Evolutionary conservation across 768 basidiomycete species (phyloP).

Genomic region (Russula virescens): DNA sequence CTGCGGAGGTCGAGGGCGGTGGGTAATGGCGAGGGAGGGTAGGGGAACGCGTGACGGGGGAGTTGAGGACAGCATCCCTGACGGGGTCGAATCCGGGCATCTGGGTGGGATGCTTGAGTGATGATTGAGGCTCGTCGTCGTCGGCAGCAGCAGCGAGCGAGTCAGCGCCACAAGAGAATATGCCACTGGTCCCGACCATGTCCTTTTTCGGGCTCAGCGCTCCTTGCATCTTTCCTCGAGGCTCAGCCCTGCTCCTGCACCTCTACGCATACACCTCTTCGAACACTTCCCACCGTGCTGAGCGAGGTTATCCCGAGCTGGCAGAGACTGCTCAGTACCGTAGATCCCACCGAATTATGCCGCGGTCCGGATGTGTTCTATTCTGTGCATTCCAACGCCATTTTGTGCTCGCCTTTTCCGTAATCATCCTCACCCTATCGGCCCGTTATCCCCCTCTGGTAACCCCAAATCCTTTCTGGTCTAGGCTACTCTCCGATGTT

Average conservation of each 20-base stretch:
- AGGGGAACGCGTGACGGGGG: slow-evolving; percentile 50
- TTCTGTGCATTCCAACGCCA: slow-evolving; percentile 7
- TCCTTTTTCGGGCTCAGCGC: slow-evolving; percentile 21
- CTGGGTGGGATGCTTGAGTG: slow-evolving; percentile 5
- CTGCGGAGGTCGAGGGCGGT: slow-evolving; percentile 26
- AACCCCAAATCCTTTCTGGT: not conserved
- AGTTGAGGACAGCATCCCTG: slow-evolving; percentile 79
- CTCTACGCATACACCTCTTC: not conserved
- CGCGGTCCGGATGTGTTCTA: not conserved
- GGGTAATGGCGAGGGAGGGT: slow-evolving; percentile 32
- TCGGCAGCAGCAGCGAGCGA: slow-evolving; percentile 9
- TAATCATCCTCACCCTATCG: slow-evolving; percentile 3
- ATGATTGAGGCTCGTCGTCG: slow-evolving; percentile 11
- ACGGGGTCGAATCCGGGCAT: slow-evolving; percentile 85
- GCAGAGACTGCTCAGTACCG: not conserved
- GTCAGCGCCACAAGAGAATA: slow-evolving; percentile 6
- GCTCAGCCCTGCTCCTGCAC: not conserved
- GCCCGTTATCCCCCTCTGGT: not conserved
- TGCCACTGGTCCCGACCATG: not conserved
- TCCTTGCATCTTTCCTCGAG: slow-evolving; percentile 11
- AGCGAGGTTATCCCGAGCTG: not conserved
- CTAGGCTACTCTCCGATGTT: not conserved
- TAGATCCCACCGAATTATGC: slow-evolving; percentile 15
- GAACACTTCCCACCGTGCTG: not conserved
- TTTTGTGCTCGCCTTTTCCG: slow-evolving; percentile 9